These are phyloP conservation scores for Rhododendron ferrugineum DNA, from an alignment of 148 eudicot species.

Conservation along the genomic window DNA sequence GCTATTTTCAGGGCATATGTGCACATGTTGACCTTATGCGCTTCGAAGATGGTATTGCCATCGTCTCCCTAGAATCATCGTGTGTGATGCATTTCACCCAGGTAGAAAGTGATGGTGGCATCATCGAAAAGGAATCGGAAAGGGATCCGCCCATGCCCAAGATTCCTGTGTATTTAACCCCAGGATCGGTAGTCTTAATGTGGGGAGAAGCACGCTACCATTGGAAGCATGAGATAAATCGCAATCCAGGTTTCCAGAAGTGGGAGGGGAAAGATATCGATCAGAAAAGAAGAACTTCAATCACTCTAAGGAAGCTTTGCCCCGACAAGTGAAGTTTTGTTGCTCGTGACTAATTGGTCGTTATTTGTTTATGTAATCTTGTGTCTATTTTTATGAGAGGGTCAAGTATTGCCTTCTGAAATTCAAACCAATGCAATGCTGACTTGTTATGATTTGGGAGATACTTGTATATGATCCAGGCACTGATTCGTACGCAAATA, in stretches of 20 bases:
- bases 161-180: slow-evolving; percentile 61
- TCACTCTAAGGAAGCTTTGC: slow-evolving; percentile 77
- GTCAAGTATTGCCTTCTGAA: neutral
- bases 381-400: neutral
- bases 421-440: neutral
- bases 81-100: slow-evolving; percentile 83
- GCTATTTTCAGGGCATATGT: slow-evolving; percentile 68
- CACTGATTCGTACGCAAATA: neutral
- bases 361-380: neutral
- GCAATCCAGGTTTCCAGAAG: slow-evolving; percentile 70
- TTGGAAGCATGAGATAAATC: slow-evolving; percentile 92
- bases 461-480: neutral
- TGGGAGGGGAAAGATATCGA: slow-evolving; percentile 71
- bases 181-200: slow-evolving; percentile 75
- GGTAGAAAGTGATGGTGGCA: slow-evolving; percentile 20
- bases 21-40: slow-evolving; percentile 94
- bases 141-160: slow-evolving; percentile 17
- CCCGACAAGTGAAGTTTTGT: slow-evolving; percentile 11
- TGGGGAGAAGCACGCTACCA: slow-evolving; percentile 82
- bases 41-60: slow-evolving; percentile 93
- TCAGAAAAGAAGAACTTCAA: slow-evolving; percentile 67
- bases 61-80: slow-evolving; percentile 75
- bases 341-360: neutral
- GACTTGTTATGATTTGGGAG: neutral
- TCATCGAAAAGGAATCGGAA: slow-evolving; percentile 9